phyloP scores from a whole-genome alignment of 768 basidiomycete species.

The Naematelia encephala region DNA sequence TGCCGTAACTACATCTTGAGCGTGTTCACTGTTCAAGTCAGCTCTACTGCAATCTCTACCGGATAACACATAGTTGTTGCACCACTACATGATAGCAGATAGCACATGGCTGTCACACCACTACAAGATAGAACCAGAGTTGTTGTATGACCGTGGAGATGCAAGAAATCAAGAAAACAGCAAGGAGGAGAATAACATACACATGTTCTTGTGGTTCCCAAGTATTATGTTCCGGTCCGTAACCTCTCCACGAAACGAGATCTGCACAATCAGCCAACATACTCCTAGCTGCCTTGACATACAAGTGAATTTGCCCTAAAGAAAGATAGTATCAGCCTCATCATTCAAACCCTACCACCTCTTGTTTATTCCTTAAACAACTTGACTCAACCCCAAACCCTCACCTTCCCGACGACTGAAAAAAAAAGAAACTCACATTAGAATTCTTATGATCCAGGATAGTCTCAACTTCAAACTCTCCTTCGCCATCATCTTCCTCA shows the following conservation, averaged over 20 bases:
- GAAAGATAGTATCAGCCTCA: not conserved
- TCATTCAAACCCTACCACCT: too few species aligned
- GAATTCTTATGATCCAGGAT: slow-evolving; percentile 4
- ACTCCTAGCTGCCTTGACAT: not conserved
- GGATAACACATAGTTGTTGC: too few species aligned
- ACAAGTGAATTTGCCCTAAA: slow-evolving; percentile 31
- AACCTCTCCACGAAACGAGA: slow-evolving; percentile 48
- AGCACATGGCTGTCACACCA: too few species aligned
- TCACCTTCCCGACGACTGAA: too few species aligned
- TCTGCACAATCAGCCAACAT: slow-evolving; percentile 18
- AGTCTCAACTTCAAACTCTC: slow-evolving; percentile 8
- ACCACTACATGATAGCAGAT: too few species aligned
- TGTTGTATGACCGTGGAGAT: not conserved
- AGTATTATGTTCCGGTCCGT: slow-evolving; percentile 46
- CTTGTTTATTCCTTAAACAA: too few species aligned
- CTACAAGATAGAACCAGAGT: too few species aligned
- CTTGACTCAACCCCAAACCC: too few species aligned
- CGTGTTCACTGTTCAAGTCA: slow-evolving; percentile 20
- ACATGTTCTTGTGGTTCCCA: slow-evolving; percentile 48
- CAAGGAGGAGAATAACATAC: slow-evolving; percentile 20
- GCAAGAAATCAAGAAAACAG: not conserved
- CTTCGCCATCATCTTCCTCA: slow-evolving; percentile 9
- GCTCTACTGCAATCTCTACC: too few species aligned
- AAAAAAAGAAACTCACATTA: slow-evolving; percentile 1
- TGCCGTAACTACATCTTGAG: slow-evolving; percentile 29